These are phyloP conservation scores for Solanum hybrid DNA, from an alignment of 305 asterid species.

Conservation along the genomic window DNA sequence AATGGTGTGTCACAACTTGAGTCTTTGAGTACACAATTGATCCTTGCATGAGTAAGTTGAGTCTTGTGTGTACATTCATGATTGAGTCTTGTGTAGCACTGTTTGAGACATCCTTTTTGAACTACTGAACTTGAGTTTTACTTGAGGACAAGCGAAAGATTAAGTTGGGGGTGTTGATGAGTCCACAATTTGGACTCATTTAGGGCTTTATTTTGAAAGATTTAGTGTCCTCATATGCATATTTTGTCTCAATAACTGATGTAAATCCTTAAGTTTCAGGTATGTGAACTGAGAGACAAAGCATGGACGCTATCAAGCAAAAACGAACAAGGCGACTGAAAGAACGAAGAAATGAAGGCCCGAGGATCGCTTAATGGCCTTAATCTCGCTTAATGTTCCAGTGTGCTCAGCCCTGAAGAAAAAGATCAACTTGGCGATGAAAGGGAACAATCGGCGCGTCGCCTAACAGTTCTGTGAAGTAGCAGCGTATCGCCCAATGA, in stretches of 20 bases:
- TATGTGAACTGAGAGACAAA: not conserved
- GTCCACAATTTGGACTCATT: not conserved
- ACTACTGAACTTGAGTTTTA: too few species aligned
- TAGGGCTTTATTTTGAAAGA: not conserved
- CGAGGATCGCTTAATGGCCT: not conserved
- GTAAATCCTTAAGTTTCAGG: not conserved
- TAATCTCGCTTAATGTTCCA: not conserved
- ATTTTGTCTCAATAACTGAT: not conserved
- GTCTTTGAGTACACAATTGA: too few species aligned
- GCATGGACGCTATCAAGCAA: not conserved
- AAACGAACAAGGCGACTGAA: not conserved
- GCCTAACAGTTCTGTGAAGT: not conserved
- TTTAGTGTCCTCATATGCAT: not conserved
- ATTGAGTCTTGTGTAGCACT: too few species aligned
- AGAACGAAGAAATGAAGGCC: not conserved
- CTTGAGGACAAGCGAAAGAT: too few species aligned
- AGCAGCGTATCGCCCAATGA: not conserved
- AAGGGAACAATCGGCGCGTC: not conserved
- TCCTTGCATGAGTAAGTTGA: too few species aligned
- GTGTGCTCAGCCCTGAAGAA: not conserved
- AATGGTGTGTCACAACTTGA: too few species aligned
- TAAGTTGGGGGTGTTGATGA: not conserved
- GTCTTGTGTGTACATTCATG: too few species aligned
- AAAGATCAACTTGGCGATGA: not conserved
- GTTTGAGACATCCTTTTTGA: too few species aligned